A percentile compares a stretch with the other conserved stretches of the same genome.
Conservation (phyloP, 148 eudicot genomes). For the Cornus florida region DNA sequence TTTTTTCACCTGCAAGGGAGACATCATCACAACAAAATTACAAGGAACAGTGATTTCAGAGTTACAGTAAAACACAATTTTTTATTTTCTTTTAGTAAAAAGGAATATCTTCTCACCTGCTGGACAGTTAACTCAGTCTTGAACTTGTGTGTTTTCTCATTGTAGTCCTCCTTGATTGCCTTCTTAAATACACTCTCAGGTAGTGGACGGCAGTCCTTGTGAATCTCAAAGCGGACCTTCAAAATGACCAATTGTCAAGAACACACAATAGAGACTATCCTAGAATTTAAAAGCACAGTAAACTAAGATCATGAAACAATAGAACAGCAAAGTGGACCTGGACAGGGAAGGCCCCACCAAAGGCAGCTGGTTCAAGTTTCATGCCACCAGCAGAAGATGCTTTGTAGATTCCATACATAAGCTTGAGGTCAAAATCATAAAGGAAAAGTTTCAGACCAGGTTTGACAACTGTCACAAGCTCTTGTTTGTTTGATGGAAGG, state of each 20-base stretch:
- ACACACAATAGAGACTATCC: constrained; percentile 2
- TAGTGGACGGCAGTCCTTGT: constrained; percentile 64
- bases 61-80: not conserved
- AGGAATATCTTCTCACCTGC: constrained; percentile 43
- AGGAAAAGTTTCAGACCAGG: constrained; percentile 78
- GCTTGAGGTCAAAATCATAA: constrained; percentile 70
- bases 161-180: constrained; percentile 69
- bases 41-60: not conserved
- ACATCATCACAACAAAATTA: not conserved
- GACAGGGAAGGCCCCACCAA: constrained; percentile 76
- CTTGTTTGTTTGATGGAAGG: constrained; percentile 45
- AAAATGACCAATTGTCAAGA: constrained; percentile 9
- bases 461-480: constrained; percentile 56
- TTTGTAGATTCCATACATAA: constrained; percentile 62
- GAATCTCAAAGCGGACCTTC: constrained; percentile 68
- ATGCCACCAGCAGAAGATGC: constrained; percentile 77
- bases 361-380: constrained; percentile 79
- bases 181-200: constrained; percentile 64
- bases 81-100: not conserved
- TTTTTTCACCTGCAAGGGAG: constrained; percentile 55
- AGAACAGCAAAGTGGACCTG: constrained; percentile 47
- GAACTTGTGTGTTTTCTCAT: constrained; percentile 59
- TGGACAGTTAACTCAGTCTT: constrained; percentile 60
- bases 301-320: not conserved
- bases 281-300: not conserved